Base-by-base conservation (phyloP, 768 basidiomycete genomes). In the Calocera cornea region DNA sequence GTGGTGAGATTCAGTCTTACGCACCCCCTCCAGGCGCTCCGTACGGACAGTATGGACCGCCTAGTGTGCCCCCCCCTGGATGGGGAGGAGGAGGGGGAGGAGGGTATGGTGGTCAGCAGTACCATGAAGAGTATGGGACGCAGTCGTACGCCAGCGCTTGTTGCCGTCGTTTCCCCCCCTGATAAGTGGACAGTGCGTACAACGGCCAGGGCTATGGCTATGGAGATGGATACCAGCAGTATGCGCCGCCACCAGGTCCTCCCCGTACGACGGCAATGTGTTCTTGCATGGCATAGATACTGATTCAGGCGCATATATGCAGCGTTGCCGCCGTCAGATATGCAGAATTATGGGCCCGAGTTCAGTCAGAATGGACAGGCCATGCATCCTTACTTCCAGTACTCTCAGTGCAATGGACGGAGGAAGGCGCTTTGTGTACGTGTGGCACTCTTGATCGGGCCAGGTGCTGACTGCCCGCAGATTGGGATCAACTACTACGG, bases 401-500 rank as follows among this genome's bases (percentile, higher is more conserved):
- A 92, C 72, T 94, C 92, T 1, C 90, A 92, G 72, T 97, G 95
- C 74, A 91, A 79, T 22, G 91, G 93, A 34, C 86, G 81, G 77
- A 88, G 87, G 77, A 97, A 93, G 76, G 95, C 93, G 0, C 80
- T 98, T 12, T 88, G 88, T 68, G 91, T 94, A 76, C 69, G 89
- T 76, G 29, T 47, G 27, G 1, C 40, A 11, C 24, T 14, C 11
- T 10, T 11, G 24, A 24, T 31, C 2, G 14, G 17, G 17, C 41
- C 27, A 33, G 22, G 34, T 64, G 24, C 34, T 64, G 38, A 19
- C 12, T 69, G 22, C 22, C 36, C 41, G 11, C 70, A 92, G 92
- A 86, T 97, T 70, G 95, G 95, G 0, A 90, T 97, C 72, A 92
- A 92, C 76, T 97, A 97, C 74, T 74, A 81, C 24, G 87, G 89